These are phyloP conservation scores for Ceratocystis diversiconidia DNA, from an alignment of 2,329 filamentous ascomycete species.

Conservation along the genomic window DNA sequence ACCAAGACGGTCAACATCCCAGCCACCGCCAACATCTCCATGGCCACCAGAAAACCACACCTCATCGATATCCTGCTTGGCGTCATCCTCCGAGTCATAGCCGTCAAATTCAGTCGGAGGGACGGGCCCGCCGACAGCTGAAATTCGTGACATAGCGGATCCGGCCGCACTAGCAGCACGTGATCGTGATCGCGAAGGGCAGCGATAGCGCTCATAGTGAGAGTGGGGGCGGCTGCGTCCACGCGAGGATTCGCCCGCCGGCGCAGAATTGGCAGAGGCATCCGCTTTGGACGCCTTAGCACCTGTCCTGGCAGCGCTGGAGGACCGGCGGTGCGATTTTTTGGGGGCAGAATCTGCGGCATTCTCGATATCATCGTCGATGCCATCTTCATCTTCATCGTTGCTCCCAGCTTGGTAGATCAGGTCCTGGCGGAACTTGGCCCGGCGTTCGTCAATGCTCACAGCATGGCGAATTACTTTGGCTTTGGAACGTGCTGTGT, in stretches of 20 bases:
- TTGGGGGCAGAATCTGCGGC: not conserved
- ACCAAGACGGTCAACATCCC: constrained; percentile 37
- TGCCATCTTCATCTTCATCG: constrained; percentile 16
- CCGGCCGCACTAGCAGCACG: constrained; percentile 9
- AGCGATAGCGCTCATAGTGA: constrained; percentile 20
- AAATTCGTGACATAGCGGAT: not conserved
- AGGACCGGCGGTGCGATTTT: not conserved
- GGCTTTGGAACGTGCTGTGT: constrained; percentile 43
- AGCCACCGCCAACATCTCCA: constrained; percentile 65
- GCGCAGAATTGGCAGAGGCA: not conserved
- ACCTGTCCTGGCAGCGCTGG: not conserved
- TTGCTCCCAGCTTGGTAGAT: constrained; percentile 36
- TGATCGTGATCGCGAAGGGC: constrained; percentile 26
- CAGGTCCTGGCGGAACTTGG: constrained; percentile 58
- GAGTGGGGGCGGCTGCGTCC: constrained; percentile 4
- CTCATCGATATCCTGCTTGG: constrained; percentile 60
- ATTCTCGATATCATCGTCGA: constrained; percentile 8
- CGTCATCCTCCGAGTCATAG: constrained; percentile 33
- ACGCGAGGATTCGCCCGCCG: constrained; percentile 14
- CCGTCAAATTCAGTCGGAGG: constrained; percentile 20
- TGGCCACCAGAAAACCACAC: constrained; percentile 72
- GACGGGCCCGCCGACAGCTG: not conserved
- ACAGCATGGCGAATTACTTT: constrained; percentile 55
- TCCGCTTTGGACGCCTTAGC: not conserved
- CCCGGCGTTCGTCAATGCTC: constrained; percentile 54